phyloP scores from a whole-genome alignment of 192 early-diverging fungal species.

The Backusella parvicylindrica region DNA sequence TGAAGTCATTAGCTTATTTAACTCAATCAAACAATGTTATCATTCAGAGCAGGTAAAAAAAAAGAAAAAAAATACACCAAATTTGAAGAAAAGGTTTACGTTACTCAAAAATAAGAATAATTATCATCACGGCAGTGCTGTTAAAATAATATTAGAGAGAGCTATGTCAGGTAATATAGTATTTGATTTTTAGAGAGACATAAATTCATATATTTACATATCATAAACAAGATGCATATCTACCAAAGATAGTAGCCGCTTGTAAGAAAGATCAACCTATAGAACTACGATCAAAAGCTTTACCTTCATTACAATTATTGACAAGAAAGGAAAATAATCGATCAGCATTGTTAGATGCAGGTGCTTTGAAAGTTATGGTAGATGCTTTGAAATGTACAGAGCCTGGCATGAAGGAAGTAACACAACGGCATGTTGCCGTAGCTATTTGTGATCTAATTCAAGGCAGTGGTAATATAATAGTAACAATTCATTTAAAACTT shows the following conservation, averaged over 20 bases:
- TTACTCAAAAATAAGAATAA: background rate
- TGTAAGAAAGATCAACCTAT: conserved; percentile 44
- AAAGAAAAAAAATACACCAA: background rate
- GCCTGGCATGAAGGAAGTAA: conserved; percentile 47
- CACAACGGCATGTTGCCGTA: conserved; percentile 62
- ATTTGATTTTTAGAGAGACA: background rate
- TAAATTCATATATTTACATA: background rate
- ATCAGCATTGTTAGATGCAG: conserved; percentile 46
- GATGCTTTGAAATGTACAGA: conserved; percentile 47
- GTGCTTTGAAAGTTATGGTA: conserved; percentile 58
- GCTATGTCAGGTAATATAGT: conserved; percentile 60
- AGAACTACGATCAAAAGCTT: conserved; percentile 50
- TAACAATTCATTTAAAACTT: conserved; percentile 3
- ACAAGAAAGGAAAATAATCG: conserved; percentile 61
- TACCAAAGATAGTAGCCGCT: conserved; percentile 53
- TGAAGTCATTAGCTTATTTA: conserved; percentile 45
- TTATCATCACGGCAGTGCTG: conserved; percentile 60
- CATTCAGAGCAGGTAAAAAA: conserved; percentile 45
- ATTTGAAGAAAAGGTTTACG: background rate
- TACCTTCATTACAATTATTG: conserved; percentile 66
- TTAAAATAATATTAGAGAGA: conserved; percentile 68
- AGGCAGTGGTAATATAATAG: conserved; percentile 47
- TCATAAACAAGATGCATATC: conserved; percentile 40
- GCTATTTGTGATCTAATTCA: conserved; percentile 67
- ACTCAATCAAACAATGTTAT: conserved; percentile 45